Evolutionary conservation across 495 filamentous ascomycete genomes (phyloP).

Genomic region (Penicillium parvum): DNA sequence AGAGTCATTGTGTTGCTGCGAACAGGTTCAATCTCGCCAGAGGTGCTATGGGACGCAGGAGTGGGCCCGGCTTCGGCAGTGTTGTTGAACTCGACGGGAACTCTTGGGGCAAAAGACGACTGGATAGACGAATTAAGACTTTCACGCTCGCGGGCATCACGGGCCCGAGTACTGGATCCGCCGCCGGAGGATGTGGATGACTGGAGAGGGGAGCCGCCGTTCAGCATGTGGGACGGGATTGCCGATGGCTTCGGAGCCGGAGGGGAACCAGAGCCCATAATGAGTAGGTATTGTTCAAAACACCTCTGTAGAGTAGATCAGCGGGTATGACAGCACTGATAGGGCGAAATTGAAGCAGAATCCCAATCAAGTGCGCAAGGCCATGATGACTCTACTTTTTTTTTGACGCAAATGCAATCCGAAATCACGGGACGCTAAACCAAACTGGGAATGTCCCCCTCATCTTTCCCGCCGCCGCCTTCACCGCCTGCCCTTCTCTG

Average conservation of each 20-base stretch:
- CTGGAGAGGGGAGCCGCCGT: constrained; percentile 44
- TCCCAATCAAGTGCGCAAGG: constrained; percentile 3
- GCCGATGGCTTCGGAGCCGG: constrained; percentile 41
- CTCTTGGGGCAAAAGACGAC: constrained; percentile 43
- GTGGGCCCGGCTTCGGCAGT: constrained; percentile 10
- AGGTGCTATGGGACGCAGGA: constrained; percentile 19
- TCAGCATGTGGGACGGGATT: constrained; percentile 45
- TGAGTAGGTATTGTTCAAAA: constrained; percentile 4
- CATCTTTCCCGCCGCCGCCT: constrained; percentile 17
- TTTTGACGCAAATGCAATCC: constrained; percentile 19
- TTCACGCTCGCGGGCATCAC: constrained; percentile 47
- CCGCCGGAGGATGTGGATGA: constrained; percentile 15
- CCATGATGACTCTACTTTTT: constrained; percentile 17
- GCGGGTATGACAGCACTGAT: neutral
- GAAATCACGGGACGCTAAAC: constrained; percentile 20
- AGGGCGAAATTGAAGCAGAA: neutral
- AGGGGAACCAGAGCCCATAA: constrained; percentile 42
- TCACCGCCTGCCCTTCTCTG: neutral
- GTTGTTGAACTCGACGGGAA: constrained; percentile 38
- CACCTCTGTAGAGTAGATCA: neutral
- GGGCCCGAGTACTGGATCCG: constrained; percentile 14
- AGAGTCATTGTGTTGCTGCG: constrained; percentile 17
- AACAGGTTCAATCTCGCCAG: constrained; percentile 11
- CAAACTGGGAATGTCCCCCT: constrained; percentile 6
- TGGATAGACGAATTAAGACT: constrained; percentile 50